Conservation (phyloP, 805 yeast genomes). For the Zygoascus biomembranicola region DNA sequence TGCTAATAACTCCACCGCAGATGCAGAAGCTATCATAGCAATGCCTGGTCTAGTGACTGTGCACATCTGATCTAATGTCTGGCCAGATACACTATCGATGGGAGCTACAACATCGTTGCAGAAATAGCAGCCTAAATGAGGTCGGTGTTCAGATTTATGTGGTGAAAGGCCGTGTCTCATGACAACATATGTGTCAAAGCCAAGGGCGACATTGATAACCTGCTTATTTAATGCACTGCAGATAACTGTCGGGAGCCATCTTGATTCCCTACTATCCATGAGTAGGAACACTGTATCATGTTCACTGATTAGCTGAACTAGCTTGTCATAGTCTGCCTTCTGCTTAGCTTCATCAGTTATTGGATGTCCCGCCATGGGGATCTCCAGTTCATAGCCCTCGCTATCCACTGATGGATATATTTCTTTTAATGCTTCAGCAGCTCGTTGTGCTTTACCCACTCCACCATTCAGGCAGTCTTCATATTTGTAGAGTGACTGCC, state of each 20-base stretch:
- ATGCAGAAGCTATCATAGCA: constrained; percentile 70
- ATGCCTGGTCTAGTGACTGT: constrained; percentile 97
- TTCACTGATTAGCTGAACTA: constrained; percentile 45
- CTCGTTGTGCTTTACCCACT: constrained; percentile 63
- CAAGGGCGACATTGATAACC: constrained; percentile 88
- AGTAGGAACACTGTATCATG: constrained; percentile 76
- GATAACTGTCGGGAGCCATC: constrained; percentile 95
- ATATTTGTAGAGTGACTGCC: constrained; percentile 82
- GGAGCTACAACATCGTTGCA: constrained; percentile 97
- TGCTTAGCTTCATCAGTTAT: constrained; percentile 48
- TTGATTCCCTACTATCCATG: constrained; percentile 90
- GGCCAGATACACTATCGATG: constrained; percentile 54
- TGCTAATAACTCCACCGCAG: constrained; percentile 77
- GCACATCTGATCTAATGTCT: constrained; percentile 96
- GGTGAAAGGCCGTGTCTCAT: constrained; percentile 76
- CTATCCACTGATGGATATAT: constrained; percentile 74
- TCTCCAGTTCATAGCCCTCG: constrained; percentile 55
- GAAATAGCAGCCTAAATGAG: constrained; percentile 80
- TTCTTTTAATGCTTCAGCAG: constrained; percentile 61
- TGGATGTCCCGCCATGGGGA: constrained; percentile 97
- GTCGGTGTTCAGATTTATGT: constrained; percentile 14
- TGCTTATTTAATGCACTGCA: constrained; percentile 58
- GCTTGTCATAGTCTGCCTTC: constrained; percentile 40
- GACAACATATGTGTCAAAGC: constrained; percentile 87
- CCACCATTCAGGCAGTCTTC: constrained; percentile 77